These are phyloP conservation scores for Penicillium lividum DNA, from an alignment of 495 filamentous ascomycete genomes.

Conservation along the genomic window DNA sequence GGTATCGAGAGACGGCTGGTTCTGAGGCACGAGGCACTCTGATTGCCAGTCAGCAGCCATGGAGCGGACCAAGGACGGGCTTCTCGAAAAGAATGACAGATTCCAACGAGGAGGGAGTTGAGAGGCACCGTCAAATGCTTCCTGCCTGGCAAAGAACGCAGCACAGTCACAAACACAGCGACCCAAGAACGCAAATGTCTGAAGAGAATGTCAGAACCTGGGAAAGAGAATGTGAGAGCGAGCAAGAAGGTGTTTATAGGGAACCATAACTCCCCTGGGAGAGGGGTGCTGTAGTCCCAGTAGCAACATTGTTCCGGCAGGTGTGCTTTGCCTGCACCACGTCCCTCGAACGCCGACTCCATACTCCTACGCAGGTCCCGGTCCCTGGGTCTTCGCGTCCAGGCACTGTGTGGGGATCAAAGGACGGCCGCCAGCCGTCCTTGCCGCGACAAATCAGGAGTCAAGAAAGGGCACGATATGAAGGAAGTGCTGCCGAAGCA, in stretches of 20 bases:
- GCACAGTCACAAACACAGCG: slow-evolving; percentile 39
- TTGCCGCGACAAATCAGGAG: slow-evolving; percentile 49
- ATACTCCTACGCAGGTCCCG: slow-evolving; percentile 37
- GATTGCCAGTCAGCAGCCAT: slow-evolving; percentile 54
- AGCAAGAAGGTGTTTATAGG: slow-evolving; percentile 54
- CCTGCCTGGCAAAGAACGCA: slow-evolving; percentile 48
- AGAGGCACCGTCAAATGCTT: slow-evolving; percentile 44
- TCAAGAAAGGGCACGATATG: slow-evolving; percentile 39
- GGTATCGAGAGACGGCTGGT: slow-evolving; percentile 42
- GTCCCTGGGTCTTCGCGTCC: slow-evolving; percentile 37
- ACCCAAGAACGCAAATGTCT: slow-evolving; percentile 41
- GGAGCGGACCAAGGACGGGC: slow-evolving; percentile 45
- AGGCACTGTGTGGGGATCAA: slow-evolving; percentile 31
- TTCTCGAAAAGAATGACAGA: slow-evolving; percentile 56
- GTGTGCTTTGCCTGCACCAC: slow-evolving; percentile 39
- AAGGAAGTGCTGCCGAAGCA: slow-evolving; percentile 37
- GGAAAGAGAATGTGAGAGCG: slow-evolving; percentile 61
- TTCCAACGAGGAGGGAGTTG: slow-evolving; percentile 39
- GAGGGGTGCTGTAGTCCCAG: slow-evolving; percentile 36
- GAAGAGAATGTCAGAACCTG: slow-evolving; percentile 54
- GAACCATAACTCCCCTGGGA: slow-evolving; percentile 40
- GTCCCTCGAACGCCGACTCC: slow-evolving; percentile 45
- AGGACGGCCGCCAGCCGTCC: slow-evolving; percentile 34
- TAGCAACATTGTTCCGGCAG: slow-evolving; percentile 43
- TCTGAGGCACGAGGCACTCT: slow-evolving; percentile 46